A percentile compares a stretch with the other conserved stretches of the same genome.
Evolutionary conservation across 2,329 filamentous ascomycete species (phyloP).

Genomic region (Phialophora verrucosa): DNA sequence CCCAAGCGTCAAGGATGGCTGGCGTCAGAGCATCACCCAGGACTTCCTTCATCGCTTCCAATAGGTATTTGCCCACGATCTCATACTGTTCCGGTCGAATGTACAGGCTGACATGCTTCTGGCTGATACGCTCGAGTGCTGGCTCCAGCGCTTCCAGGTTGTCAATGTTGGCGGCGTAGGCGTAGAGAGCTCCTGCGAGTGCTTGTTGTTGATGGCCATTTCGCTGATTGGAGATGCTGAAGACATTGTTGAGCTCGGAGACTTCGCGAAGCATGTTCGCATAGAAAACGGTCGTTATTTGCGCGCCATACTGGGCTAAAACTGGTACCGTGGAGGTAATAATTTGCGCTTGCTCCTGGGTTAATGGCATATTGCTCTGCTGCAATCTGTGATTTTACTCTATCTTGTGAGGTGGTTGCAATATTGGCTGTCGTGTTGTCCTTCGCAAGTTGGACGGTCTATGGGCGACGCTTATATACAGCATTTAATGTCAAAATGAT

Average conservation of each 20-base stretch:
- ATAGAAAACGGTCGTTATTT: conserved; percentile 75
- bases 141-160: conserved; percentile 65
- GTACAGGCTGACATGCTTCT: conserved; percentile 75
- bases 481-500: background rate
- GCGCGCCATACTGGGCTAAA: conserved; percentile 68
- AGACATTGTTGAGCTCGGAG: conserved; percentile 70
- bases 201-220: conserved; percentile 71
- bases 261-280: conserved; percentile 68
- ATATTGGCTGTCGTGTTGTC: background rate
- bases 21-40: conserved; percentile 70
- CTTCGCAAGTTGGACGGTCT: background rate
- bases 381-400: background rate
- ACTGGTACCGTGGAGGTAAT: conserved; percentile 74
- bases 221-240: conserved; percentile 70
- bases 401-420: background rate
- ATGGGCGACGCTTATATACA: background rate
- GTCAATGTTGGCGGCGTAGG: conserved; percentile 73
- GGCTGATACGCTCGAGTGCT: conserved; percentile 70
- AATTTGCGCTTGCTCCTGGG: conserved; percentile 65
- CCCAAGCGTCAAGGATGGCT: conserved; percentile 70
- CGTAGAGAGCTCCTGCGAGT: conserved; percentile 70
- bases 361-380: conserved; percentile 53
- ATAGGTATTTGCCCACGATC: conserved; percentile 71
- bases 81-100: conserved; percentile 72
- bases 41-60: conserved; percentile 69